A percentile compares a stretch with the other conserved stretches of the same genome.
Conservation (phyloP, 139 green algal genomes). For the Tetraselmis chui region DNA sequence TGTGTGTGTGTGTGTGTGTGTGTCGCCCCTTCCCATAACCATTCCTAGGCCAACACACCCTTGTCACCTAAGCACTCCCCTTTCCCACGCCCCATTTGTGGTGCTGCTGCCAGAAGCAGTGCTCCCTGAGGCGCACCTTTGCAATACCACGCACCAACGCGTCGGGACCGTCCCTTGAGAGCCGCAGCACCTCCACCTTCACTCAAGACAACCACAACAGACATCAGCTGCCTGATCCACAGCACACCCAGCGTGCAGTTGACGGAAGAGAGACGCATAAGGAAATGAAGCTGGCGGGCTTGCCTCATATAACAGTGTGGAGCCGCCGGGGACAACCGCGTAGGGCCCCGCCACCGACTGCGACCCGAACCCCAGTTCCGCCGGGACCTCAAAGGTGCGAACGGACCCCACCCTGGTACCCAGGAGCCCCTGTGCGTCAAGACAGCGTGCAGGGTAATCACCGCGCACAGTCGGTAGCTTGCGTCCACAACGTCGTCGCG, state of each 20-base stretch:
- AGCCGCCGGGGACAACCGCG: conserved; percentile 24
- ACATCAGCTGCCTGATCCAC: too few relatives aligned
- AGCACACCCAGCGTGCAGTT: too few relatives aligned
- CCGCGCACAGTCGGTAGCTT: too few relatives aligned
- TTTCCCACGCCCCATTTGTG: too few relatives aligned
- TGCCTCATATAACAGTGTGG: conserved; percentile 25
- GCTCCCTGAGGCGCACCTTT: background rate
- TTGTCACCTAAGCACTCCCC: too few relatives aligned
- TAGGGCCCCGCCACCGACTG: conserved; percentile 29
- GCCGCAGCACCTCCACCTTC: background rate
- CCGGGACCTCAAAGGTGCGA: conserved; percentile 30
- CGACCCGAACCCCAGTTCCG: conserved; percentile 9
- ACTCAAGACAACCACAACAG: too few relatives aligned
- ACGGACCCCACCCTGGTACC: conserved; percentile 35
- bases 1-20: too few relatives aligned
- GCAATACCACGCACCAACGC: background rate
- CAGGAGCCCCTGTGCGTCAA: conserved; percentile 19
- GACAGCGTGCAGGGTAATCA: too few relatives aligned
- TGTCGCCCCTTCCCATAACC: background rate
- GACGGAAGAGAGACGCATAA: too few relatives aligned
- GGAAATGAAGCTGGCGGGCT: too few relatives aligned
- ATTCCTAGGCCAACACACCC: background rate
- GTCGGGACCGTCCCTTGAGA: background rate
- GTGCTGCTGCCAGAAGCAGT: background rate
- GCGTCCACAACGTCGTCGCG: too few relatives aligned